phyloP scores from a whole-genome alignment of 768 basidiomycete species.

The Panellus pusillus region DNA sequence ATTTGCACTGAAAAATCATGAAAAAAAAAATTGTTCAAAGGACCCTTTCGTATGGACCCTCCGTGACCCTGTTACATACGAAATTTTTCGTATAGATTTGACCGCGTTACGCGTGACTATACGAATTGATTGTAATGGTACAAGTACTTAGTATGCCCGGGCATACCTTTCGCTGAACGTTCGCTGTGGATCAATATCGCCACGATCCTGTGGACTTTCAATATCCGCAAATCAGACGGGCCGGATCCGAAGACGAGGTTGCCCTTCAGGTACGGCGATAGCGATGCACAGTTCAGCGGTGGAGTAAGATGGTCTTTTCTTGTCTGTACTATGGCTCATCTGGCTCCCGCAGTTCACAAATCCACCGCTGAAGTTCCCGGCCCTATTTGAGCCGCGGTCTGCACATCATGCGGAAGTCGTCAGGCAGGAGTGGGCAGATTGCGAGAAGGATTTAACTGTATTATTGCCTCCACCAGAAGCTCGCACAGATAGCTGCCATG shows the following conservation, averaged over 20 bases:
- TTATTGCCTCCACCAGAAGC: neutral
- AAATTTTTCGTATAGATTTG: no score
- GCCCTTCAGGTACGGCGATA: neutral
- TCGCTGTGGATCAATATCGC: neutral
- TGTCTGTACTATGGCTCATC: neutral
- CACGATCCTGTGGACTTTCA: neutral
- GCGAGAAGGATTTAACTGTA: neutral
- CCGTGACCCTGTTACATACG: no score
- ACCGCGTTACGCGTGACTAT: no score
- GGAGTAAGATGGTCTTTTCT: neutral
- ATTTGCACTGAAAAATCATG: no score
- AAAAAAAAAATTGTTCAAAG: no score
- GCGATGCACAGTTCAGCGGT: neutral
- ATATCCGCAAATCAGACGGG: neutral
- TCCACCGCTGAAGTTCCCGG: neutral
- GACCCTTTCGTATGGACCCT: no score
- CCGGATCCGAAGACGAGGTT: neutral
- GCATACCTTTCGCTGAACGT: no score
- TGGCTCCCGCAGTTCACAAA: neutral
- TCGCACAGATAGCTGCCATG: no score
- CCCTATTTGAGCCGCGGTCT: neutral
- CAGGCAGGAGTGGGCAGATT: neutral
- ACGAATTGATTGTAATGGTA: no score
- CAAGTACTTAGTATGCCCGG: no score
- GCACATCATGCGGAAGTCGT: neutral